phyloP scores from a whole-genome alignment of 305 asterid species.

The Andrographis paniculata region DNA sequence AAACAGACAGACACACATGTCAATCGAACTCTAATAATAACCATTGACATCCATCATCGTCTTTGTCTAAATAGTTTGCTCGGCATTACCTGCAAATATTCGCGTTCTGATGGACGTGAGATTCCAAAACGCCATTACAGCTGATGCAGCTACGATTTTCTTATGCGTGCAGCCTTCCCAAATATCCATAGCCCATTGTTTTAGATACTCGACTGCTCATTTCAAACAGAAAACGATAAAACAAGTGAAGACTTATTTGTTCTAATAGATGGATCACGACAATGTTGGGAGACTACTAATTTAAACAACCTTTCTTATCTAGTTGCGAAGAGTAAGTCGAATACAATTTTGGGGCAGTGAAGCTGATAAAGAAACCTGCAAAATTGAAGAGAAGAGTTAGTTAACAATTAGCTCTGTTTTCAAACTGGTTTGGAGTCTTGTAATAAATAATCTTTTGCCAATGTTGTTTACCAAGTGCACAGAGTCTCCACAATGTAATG shows the following conservation, averaged over 20 bases:
- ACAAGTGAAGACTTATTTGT: constrained; percentile 5
- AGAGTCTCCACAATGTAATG: constrained; percentile 69
- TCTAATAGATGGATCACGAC: too few species aligned
- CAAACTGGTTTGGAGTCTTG: not conserved
- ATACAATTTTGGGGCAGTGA: constrained; percentile 60
- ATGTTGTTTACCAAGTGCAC: constrained; percentile 55
- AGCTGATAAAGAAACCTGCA: constrained; percentile 75
- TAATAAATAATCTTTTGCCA: too few species aligned
- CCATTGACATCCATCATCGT: not conserved
- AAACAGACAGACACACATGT: not conserved
- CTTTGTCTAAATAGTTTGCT: too few species aligned
- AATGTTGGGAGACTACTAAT: not conserved
- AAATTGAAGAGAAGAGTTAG: not conserved
- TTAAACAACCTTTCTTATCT: constrained; percentile 41
- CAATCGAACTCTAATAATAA: too few species aligned
- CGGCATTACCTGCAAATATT: constrained; percentile 80
- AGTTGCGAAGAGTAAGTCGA: constrained; percentile 45
- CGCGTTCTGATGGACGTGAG: constrained; percentile 67
- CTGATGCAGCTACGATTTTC: constrained; percentile 60
- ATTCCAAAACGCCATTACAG: constrained; percentile 75
- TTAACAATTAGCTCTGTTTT: not conserved
- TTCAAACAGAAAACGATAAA: constrained; percentile 2
- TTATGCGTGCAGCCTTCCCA: constrained; percentile 81
- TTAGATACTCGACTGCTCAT: constrained; percentile 38
- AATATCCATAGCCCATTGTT: constrained; percentile 31